Conservation (phyloP, 108 stramenopile species). For the Pseudonitzschia multistriata region DNA sequence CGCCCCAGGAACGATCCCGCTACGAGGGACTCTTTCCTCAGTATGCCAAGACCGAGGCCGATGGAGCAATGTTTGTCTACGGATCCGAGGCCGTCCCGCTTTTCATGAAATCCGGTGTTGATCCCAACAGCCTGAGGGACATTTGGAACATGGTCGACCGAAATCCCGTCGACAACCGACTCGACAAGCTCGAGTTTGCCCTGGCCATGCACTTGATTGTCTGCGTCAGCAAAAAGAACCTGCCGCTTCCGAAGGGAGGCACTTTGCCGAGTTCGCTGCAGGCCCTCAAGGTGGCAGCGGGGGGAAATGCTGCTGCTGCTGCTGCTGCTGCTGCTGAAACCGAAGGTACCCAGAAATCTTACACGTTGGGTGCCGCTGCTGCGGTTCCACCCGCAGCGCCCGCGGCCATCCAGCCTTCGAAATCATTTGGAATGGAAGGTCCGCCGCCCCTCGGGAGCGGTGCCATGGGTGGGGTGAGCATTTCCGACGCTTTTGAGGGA, state of each 20-base stretch:
- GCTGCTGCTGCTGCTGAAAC: not conserved
- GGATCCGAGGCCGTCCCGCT: constrained; percentile 88
- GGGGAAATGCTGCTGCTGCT: constrained; percentile 4
- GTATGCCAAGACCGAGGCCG: constrained; percentile 58
- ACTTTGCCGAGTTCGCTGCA: constrained; percentile 65
- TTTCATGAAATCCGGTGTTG: constrained; percentile 80
- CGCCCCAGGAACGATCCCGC: constrained; percentile 68
- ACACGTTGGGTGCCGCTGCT: too few species aligned
- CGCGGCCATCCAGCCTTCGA: not conserved
- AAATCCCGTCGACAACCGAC: constrained; percentile 82
- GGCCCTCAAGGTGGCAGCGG: constrained; percentile 42
- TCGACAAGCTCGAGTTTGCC: constrained; percentile 87
- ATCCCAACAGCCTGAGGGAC: constrained; percentile 35
- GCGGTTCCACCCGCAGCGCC: constrained; percentile 1
- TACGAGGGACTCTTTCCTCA: constrained; percentile 86
- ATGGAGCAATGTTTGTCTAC: constrained; percentile 73
- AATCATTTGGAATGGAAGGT: constrained; percentile 17
- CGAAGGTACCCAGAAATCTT: not conserved
- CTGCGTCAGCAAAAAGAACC: constrained; percentile 83
- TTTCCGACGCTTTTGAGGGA: constrained; percentile 85
- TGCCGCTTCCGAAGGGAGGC: constrained; percentile 49
- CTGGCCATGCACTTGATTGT: constrained; percentile 97
- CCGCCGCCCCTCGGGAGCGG: constrained; percentile 31
- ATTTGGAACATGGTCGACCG: constrained; percentile 91
- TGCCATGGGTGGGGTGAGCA: constrained; percentile 47